Evolutionary conservation across 148 eudicot genomes (phyloP).

Genomic region (Simmondsia chinensis): DNA sequence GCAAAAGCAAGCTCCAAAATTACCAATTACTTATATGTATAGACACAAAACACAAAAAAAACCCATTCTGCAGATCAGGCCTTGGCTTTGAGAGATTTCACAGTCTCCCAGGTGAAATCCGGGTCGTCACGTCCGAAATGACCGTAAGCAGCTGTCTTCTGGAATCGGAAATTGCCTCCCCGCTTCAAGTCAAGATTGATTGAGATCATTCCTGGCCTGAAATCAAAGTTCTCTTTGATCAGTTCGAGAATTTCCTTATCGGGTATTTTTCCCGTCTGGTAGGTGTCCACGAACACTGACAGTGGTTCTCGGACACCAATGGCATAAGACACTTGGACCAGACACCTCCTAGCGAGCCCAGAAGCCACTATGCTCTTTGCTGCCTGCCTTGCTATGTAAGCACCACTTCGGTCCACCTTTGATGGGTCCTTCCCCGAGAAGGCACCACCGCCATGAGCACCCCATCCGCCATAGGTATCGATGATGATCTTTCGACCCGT

Average conservation of each 20-base stretch:
- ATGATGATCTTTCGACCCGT: too few relatives aligned
- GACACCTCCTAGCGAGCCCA: background rate
- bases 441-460: too few relatives aligned
- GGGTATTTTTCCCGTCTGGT: background rate
- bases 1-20: too few relatives aligned
- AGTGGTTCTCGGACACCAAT: background rate
- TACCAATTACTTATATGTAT: too few relatives aligned
- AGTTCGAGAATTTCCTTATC: background rate
- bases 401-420: background rate
- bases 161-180: background rate
- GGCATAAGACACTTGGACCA: background rate
- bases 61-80: too few relatives aligned
- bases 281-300: background rate
- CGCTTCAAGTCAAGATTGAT: background rate
- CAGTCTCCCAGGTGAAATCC: constrained; percentile 1
- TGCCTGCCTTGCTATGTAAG: background rate
- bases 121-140: background rate
- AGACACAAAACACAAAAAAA: too few relatives aligned
- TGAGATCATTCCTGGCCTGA: constrained; percentile 1
- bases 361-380: background rate
- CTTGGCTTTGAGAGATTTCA: background rate
- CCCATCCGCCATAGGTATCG: too few relatives aligned
- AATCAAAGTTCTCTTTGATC: background rate
- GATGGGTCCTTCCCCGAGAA: background rate
- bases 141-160: background rate